These are phyloP conservation scores for Coriaria nepalensis DNA, from an alignment of 306 rosid species.

Conservation along the genomic window DNA sequence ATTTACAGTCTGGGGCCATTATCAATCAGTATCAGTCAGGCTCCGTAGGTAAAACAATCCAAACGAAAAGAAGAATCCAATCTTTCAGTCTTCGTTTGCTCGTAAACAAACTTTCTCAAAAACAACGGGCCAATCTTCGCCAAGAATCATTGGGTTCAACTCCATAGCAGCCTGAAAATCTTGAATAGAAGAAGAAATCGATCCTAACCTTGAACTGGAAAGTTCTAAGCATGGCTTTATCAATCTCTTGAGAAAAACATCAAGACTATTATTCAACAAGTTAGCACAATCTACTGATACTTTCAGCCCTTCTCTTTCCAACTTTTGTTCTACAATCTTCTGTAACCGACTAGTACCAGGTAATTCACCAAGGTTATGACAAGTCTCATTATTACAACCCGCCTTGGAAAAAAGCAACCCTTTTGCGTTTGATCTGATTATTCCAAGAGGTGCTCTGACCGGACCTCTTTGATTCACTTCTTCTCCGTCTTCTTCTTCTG, in stretches of 20 bases:
- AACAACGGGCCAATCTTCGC: slow-evolving; percentile 45
- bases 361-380: slow-evolving; percentile 30
- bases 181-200: slow-evolving; percentile 25
- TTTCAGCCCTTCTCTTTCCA: slow-evolving; percentile 39
- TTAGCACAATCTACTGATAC: slow-evolving; percentile 35
- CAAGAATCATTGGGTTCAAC: slow-evolving; percentile 44
- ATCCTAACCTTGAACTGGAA: slow-evolving; percentile 27
- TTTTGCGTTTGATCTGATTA: slow-evolving; percentile 21
- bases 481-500: slow-evolving; percentile 41
- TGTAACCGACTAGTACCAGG: slow-evolving; percentile 41
- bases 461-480: slow-evolving; percentile 49
- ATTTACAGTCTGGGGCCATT: no score
- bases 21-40: no score
- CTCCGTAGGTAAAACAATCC: no score
- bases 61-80: slow-evolving; percentile 10
- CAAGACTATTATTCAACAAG: slow-evolving; percentile 41
- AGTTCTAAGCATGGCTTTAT: slow-evolving; percentile 54
- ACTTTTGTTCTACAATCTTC: slow-evolving; percentile 37
- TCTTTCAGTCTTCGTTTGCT: slow-evolving; percentile 24
- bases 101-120: slow-evolving; percentile 38
- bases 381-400: slow-evolving; percentile 15
- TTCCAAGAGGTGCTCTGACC: slow-evolving; percentile 53
- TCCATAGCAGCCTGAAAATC: slow-evolving; percentile 47
- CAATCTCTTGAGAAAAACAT: slow-evolving; percentile 51
- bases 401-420: slow-evolving; percentile 12